These are phyloP conservation scores for Chalciporus sp. DNA, from an alignment of 1,284 basidiomycete genomes.

Conservation along the genomic window DNA sequence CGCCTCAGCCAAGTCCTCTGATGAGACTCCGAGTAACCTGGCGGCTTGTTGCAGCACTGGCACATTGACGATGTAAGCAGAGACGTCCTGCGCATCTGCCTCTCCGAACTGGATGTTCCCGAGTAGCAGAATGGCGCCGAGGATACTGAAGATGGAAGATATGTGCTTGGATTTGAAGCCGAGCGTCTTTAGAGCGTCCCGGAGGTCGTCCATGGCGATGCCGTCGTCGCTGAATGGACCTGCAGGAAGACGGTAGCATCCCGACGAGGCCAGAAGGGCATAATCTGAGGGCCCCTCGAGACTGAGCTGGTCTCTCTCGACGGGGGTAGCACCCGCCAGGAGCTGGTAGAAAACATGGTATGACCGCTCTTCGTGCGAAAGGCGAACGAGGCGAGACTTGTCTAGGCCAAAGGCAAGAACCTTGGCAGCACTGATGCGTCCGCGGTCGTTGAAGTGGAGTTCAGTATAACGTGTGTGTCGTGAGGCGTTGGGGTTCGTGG, in stretches of 20 bases:
- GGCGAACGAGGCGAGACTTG: slow-evolving; percentile 77
- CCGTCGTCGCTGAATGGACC: slow-evolving; percentile 88
- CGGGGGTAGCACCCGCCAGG: slow-evolving; percentile 80
- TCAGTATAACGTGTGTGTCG: slow-evolving; percentile 88
- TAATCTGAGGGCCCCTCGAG: slow-evolving; percentile 88
- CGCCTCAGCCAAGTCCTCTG: slow-evolving; percentile 78
- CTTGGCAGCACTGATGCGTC: slow-evolving; percentile 79
- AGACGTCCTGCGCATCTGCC: slow-evolving; percentile 69
- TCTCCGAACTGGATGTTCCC: slow-evolving; percentile 85
- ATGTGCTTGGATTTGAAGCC: slow-evolving; percentile 91
- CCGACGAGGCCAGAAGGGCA: slow-evolving; percentile 79
- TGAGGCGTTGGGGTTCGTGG: slow-evolving; percentile 87
- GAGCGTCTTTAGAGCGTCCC: slow-evolving; percentile 77
- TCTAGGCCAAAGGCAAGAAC: slow-evolving; percentile 86
- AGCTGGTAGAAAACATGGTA: slow-evolving; percentile 96
- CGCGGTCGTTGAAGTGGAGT: slow-evolving; percentile 84
- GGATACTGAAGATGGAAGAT: slow-evolving; percentile 77
- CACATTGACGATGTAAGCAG: slow-evolving; percentile 67
- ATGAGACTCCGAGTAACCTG: slow-evolving; percentile 70
- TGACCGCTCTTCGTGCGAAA: slow-evolving; percentile 84
- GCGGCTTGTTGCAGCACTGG: slow-evolving; percentile 74
- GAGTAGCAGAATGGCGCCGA: slow-evolving; percentile 82
- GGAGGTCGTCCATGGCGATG: slow-evolving; percentile 81
- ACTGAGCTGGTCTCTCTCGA: slow-evolving; percentile 74
- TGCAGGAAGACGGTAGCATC: slow-evolving; percentile 82